phyloP scores from a whole-genome alignment of 345 rosid genomes.

The Gossypium raimondii region DNA sequence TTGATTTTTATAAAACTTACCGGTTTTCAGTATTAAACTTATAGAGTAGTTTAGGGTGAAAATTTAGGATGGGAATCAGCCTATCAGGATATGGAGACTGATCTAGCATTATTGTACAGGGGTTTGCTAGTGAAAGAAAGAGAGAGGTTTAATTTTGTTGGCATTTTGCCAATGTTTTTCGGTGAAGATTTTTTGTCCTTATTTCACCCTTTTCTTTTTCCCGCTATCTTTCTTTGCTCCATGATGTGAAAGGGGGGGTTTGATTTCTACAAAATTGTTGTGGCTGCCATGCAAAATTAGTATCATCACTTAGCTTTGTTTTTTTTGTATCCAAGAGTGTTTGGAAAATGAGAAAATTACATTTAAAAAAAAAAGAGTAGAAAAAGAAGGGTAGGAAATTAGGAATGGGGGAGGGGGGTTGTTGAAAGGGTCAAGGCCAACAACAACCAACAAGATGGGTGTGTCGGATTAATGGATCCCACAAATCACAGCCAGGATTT shows the following conservation, averaged over 20 bases:
- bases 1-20: constrained; percentile 14
- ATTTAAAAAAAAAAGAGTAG: no score
- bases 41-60: background rate
- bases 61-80: background rate
- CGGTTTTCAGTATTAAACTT: constrained; percentile 3
- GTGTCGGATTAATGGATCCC: constrained; percentile 54
- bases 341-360: background rate
- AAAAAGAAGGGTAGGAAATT: background rate
- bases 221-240: background rate
- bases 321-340: background rate
- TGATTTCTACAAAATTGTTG: constrained; percentile 12
- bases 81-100: constrained; percentile 9
- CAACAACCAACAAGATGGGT: constrained; percentile 29
- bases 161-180: constrained; percentile 5
- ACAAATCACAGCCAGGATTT: constrained; percentile 61
- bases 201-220: background rate
- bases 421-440: constrained; percentile 37
- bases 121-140: constrained; percentile 17
- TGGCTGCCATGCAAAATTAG: constrained; percentile 1
- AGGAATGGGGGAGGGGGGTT: constrained; percentile 21
- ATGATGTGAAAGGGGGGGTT: constrained; percentile 20
- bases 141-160: background rate
- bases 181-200: constrained; percentile 16
- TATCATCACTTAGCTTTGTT: background rate
- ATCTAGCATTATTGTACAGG: constrained; percentile 40